These are phyloP conservation scores for Cucurbita pepo DNA, from an alignment of 306 rosid genomes.

Conservation along the genomic window DNA sequence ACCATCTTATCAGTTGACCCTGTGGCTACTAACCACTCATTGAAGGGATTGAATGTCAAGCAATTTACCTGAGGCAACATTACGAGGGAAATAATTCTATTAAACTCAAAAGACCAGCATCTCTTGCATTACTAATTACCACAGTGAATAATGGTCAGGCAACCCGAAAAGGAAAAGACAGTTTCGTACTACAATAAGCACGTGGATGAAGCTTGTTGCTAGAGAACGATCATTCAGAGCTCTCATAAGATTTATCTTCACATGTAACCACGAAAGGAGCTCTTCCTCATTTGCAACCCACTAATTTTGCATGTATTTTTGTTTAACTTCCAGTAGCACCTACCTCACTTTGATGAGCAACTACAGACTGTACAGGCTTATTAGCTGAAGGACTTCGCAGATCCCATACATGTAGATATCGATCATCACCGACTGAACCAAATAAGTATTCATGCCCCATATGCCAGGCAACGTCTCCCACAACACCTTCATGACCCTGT, in stretches of 20 bases:
- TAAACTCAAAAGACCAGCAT: background rate
- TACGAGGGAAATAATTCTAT: background rate
- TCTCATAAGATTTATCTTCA: background rate
- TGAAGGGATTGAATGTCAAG: constrained; percentile 93
- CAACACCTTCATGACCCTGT: constrained; percentile 94
- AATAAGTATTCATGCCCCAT: constrained; percentile 93
- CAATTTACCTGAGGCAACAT: constrained; percentile 60
- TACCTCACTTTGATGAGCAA: constrained; percentile 97
- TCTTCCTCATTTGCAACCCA: background rate
- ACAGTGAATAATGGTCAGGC: background rate
- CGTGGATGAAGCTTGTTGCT: background rate
- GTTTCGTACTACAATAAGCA: background rate
- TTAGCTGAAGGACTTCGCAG: constrained; percentile 62
- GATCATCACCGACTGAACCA: constrained; percentile 99
- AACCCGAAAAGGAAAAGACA: background rate
- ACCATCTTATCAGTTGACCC: constrained; percentile 98
- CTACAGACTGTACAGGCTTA: constrained; percentile 85
- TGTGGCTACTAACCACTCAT: constrained; percentile 96
- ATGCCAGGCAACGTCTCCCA: constrained; percentile 99
- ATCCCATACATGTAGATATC: constrained; percentile 79
- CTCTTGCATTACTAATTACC: background rate
- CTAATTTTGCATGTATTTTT: background rate
- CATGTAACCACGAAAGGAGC: background rate
- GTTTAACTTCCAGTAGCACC: background rate
- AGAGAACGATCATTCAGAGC: background rate